These are phyloP conservation scores for Dalbergia cultrata DNA, from an alignment of 306 rosid genomes.

Conservation along the genomic window DNA sequence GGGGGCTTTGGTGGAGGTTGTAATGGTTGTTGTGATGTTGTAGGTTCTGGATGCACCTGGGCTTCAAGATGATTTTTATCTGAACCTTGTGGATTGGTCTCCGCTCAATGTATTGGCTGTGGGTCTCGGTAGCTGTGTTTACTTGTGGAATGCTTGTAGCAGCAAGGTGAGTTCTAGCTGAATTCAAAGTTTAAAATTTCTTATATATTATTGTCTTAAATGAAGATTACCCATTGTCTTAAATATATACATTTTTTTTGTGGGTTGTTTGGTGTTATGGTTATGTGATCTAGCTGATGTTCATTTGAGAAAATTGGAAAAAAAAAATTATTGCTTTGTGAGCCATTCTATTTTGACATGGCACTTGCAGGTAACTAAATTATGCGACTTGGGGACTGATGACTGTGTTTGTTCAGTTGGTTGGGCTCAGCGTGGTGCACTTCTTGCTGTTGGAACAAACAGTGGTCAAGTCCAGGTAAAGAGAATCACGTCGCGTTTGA, in stretches of 20 bases:
- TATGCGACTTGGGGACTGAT: conserved; percentile 86
- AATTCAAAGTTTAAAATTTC: background rate
- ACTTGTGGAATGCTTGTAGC: conserved; percentile 91
- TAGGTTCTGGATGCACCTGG: conserved; percentile 96
- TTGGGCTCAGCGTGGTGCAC: conserved; percentile 92
- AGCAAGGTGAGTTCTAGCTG: conserved; percentile 68
- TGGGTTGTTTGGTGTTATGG: background rate
- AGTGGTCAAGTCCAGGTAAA: conserved; percentile 85
- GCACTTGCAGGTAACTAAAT: conserved; percentile 72
- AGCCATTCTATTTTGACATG: conserved; percentile 20
- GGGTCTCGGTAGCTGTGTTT: conserved; percentile 85
- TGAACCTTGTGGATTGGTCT: conserved; percentile 96
- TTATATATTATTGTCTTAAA: background rate
- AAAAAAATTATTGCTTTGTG: conserved; percentile 1
- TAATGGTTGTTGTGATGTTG: background rate
- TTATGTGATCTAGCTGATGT: background rate
- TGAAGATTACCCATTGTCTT: background rate
- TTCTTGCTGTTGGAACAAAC: conserved; percentile 85
- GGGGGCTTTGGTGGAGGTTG: background rate
- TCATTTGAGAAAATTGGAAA: background rate
- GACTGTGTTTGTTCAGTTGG: conserved; percentile 86
- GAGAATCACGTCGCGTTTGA: background rate
- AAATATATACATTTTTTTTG: background rate
- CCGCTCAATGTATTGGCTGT: conserved; percentile 83
- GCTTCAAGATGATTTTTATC: conserved; percentile 87